Conservation (phyloP, 108 stramenopile genomes). For the Stephanodiscus minutulus region DNA sequence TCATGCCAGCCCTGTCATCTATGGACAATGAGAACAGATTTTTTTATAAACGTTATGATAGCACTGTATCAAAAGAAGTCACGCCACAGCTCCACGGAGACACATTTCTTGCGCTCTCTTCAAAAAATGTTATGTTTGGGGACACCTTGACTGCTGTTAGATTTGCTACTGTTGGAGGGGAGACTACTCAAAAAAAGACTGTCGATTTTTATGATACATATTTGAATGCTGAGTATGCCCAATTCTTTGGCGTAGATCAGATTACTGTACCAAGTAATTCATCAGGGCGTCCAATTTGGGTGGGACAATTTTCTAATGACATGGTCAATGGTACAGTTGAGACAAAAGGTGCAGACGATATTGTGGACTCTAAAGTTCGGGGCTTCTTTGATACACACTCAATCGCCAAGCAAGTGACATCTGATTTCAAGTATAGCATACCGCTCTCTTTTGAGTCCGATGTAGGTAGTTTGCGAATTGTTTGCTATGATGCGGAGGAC, state of each 20-base stretch:
- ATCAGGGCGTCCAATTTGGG: slow-evolving; percentile 7
- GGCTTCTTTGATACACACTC: slow-evolving; percentile 17
- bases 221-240: slow-evolving; percentile 1
- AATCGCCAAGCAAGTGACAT: slow-evolving; percentile 9
- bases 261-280: not conserved
- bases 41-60: slow-evolving; percentile 13
- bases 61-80: slow-evolving; percentile 5
- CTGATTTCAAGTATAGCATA: slow-evolving; percentile 1
- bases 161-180: not conserved
- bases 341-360: not conserved
- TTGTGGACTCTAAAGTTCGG: not conserved
- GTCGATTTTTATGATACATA: slow-evolving; percentile 12
- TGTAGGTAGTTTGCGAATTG: not conserved
- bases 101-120: slow-evolving; percentile 7
- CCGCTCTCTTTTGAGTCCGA: not conserved
- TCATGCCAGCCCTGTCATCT: slow-evolving; percentile 1
- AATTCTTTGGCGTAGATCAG: not conserved
- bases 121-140: slow-evolving; percentile 11
- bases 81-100: slow-evolving; percentile 10
- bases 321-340: not conserved
- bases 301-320: slow-evolving; percentile 12
- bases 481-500: not conserved
- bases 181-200: not conserved
- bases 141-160: slow-evolving; percentile 17
- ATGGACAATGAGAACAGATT: slow-evolving; percentile 20